Conservation (phyloP, 2,329 filamentous ascomycete genomes). For the Colletotrichum sublineola region DNA sequence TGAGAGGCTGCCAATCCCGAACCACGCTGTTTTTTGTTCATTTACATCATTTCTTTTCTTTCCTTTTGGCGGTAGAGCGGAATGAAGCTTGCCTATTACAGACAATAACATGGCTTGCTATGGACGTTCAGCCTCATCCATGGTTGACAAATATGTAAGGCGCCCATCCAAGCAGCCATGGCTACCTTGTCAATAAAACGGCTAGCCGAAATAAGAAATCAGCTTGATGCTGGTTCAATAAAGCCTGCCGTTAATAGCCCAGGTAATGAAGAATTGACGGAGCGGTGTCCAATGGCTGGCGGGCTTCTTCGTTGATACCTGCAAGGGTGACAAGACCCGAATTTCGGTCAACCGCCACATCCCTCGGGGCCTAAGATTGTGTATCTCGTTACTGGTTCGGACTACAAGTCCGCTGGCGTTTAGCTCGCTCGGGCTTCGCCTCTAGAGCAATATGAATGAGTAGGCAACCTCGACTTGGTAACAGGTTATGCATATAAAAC, state of each 20-base stretch:
- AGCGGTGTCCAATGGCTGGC: background rate
- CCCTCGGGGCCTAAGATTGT: background rate
- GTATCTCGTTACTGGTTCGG: background rate
- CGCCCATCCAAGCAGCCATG: slow-evolving; percentile 24
- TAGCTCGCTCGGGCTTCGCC: background rate
- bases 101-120: slow-evolving; percentile 27
- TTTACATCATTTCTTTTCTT: background rate
- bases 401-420: no score
- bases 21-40: background rate
- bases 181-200: slow-evolving; percentile 16
- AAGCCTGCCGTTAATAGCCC: background rate
- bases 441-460: background rate
- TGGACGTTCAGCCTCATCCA: slow-evolving; percentile 8
- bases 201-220: slow-evolving; percentile 5
- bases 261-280: background rate
- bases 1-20: slow-evolving; percentile 15
- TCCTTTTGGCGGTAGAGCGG: background rate
- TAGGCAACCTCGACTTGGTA: background rate
- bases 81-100: slow-evolving; percentile 1
- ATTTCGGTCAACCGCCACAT: background rate
- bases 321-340: background rate
- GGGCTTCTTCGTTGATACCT: background rate
- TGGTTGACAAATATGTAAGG: slow-evolving; percentile 12
- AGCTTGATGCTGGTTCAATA: background rate
- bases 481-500: slow-evolving; percentile 1